A percentile compares a stretch with the other conserved stretches of the same genome.
Evolutionary conservation across 768 basidiomycete genomes (phyloP).

Genomic region (Rhodotorula paludigena): DNA sequence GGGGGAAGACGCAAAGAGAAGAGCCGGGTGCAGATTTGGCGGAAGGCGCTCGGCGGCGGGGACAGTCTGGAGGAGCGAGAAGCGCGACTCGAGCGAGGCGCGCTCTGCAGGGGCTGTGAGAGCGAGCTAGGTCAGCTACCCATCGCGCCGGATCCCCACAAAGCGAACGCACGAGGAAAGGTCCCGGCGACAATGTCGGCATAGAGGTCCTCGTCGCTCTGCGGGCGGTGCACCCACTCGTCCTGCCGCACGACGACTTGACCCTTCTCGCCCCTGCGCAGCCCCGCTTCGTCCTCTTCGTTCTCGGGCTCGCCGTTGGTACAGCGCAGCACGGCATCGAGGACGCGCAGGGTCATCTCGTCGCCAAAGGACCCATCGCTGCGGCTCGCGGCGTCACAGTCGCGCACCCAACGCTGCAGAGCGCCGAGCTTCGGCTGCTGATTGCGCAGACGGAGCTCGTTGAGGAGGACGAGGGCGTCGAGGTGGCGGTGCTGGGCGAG

Average conservation of each 20-base stretch:
- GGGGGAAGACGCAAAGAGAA: slow-evolving; percentile 52
- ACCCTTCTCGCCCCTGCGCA: neutral
- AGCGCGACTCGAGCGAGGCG: slow-evolving; percentile 6
- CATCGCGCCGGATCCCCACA: no score
- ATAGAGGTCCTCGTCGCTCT: slow-evolving; percentile 7
- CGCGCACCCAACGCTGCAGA: slow-evolving; percentile 58
- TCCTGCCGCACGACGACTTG: slow-evolving; percentile 13
- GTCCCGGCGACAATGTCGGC: slow-evolving; percentile 15
- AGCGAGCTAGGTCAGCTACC: neutral
- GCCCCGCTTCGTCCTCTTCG: neutral
- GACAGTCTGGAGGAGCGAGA: slow-evolving; percentile 45
- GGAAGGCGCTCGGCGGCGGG: slow-evolving; percentile 55
- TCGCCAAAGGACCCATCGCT: slow-evolving; percentile 51
- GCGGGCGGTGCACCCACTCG: slow-evolving; percentile 10
- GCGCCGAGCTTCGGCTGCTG: slow-evolving; percentile 56
- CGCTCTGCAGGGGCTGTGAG: slow-evolving; percentile 1
- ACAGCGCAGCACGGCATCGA: slow-evolving; percentile 55
- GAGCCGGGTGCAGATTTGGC: slow-evolving; percentile 55
- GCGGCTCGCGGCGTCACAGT: slow-evolving; percentile 57
- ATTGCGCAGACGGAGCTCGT: slow-evolving; percentile 54
- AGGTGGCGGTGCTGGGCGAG: slow-evolving; percentile 52
- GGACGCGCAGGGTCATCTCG: slow-evolving; percentile 52
- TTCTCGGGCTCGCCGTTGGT: slow-evolving; percentile 36
- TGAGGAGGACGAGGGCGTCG: slow-evolving; percentile 56
- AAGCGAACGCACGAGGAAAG: slow-evolving; percentile 8